A percentile compares a stretch with the other conserved stretches of the same genome.
These are phyloP conservation scores for Suillus subalutaceus DNA, from an alignment of 768 basidiomycete species.

Conservation along the genomic window DNA sequence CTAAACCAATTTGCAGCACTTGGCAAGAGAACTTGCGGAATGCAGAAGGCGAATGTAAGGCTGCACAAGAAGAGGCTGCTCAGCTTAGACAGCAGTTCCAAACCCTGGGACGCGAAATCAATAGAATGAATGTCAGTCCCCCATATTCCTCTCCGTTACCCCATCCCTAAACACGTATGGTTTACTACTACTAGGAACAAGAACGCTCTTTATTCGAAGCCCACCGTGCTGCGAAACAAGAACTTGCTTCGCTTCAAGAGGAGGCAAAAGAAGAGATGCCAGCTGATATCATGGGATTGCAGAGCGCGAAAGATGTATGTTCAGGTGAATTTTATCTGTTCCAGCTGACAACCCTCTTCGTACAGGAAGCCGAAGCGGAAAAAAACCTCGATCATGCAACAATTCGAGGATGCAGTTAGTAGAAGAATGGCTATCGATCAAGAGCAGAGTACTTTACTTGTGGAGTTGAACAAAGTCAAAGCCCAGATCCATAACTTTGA, in stretches of 20 bases:
- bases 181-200: constrained; percentile 18
- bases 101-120: constrained; percentile 30
- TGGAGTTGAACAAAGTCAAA: constrained; percentile 49
- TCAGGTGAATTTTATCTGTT: neutral
- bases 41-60: constrained; percentile 41
- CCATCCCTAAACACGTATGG: neutral
- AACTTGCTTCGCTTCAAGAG: constrained; percentile 47
- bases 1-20: constrained; percentile 39
- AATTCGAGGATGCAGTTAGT: constrained; percentile 49
- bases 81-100: constrained; percentile 35
- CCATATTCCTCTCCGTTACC: neutral
- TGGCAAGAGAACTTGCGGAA: constrained; percentile 43
- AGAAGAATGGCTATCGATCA: constrained; percentile 53
- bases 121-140: constrained; percentile 38
- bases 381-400: constrained; percentile 48
- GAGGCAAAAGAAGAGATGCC: constrained; percentile 75
- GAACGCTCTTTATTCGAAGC: constrained; percentile 27
- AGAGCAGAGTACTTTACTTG: constrained; percentile 45
- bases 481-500: constrained; percentile 54
- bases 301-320: constrained; percentile 56
- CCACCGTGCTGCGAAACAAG: constrained; percentile 37
- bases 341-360: constrained; percentile 10
- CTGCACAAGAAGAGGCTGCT: constrained; percentile 29
- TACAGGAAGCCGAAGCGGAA: constrained; percentile 58
- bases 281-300: constrained; percentile 57